Percentiles rank a stretch among this genome's conserved stretches.
phyloP scores from a whole-genome alignment of 2,329 filamentous ascomycete species.

The Alternaria ventricosa region DNA sequence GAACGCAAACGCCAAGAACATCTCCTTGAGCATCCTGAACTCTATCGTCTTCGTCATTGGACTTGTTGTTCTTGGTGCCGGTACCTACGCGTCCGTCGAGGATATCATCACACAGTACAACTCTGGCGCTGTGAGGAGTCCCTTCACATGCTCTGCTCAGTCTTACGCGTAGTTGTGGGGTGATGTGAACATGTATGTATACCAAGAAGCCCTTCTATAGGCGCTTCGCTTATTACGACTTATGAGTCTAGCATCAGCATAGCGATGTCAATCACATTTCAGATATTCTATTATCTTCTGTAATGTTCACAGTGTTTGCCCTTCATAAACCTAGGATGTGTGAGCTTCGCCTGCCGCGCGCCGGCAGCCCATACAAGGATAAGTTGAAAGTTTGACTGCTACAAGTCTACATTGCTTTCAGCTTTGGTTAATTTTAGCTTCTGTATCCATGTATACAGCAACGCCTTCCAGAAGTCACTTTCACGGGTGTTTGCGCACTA shows the following conservation, averaged over 20 bases:
- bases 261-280: background rate
- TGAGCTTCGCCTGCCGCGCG: too few relatives aligned
- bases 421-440: too few relatives aligned
- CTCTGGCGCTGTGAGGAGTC: conserved; percentile 45
- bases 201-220: background rate
- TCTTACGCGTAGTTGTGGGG: conserved; percentile 35
- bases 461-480: background rate
- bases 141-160: conserved; percentile 50
- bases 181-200: conserved; percentile 2
- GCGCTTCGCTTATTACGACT: conserved; percentile 1
- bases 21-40: conserved; percentile 38
- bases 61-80: conserved; percentile 44
- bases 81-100: conserved; percentile 54
- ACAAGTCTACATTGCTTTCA: too few relatives aligned
- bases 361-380: too few relatives aligned
- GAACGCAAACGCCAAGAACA: conserved; percentile 44
- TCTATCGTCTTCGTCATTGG: conserved; percentile 38
- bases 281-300: background rate
- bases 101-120: conserved; percentile 53
- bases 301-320: background rate
- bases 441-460: background rate
- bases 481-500: background rate
- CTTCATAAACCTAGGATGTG: too few relatives aligned
- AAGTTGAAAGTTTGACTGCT: too few relatives aligned
- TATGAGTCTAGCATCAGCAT: conserved; percentile 9